Evolutionary conservation across 176 grass and related monocot genomes (phyloP).

Genomic region (Dendrocalamus sinicus): DNA sequence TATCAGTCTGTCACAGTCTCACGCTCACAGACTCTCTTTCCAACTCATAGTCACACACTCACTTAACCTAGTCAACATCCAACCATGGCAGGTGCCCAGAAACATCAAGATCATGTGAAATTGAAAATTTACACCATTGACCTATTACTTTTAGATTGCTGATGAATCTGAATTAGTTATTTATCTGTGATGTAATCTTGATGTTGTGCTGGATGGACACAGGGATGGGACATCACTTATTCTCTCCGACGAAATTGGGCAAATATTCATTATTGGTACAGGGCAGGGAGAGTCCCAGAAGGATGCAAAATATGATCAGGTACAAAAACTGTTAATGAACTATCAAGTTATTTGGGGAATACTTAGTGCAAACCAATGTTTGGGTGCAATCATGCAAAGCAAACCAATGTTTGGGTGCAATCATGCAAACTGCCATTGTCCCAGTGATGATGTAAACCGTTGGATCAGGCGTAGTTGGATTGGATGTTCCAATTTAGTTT

Average conservation of each 20-base stretch:
- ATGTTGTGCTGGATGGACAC: constrained; percentile 41
- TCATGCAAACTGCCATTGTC: constrained; percentile 31
- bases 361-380: constrained; percentile 11
- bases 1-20: not conserved
- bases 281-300: constrained; percentile 98
- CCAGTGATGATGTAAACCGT: not conserved
- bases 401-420: constrained; percentile 8
- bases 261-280: constrained; percentile 96
- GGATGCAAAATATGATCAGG: constrained; percentile 98
- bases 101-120: constrained; percentile 3
- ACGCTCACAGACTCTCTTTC: not conserved
- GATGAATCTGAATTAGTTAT: constrained; percentile 34
- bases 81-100: not conserved
- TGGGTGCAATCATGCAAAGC: not conserved
- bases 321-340: constrained; percentile 34
- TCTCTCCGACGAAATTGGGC: constrained; percentile 96
- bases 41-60: not conserved
- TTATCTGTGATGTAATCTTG: constrained; percentile 22
- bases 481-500: constrained; percentile 9
- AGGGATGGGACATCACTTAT: constrained; percentile 97
- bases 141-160: constrained; percentile 23
- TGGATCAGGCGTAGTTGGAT: not conserved
- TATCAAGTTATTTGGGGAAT: constrained; percentile 31
- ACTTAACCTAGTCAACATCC: not conserved
- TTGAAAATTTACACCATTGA: constrained; percentile 12